phyloP scores from a whole-genome alignment of 495 filamentous ascomycete species.

The Chaetomium cochliodes region DNA sequence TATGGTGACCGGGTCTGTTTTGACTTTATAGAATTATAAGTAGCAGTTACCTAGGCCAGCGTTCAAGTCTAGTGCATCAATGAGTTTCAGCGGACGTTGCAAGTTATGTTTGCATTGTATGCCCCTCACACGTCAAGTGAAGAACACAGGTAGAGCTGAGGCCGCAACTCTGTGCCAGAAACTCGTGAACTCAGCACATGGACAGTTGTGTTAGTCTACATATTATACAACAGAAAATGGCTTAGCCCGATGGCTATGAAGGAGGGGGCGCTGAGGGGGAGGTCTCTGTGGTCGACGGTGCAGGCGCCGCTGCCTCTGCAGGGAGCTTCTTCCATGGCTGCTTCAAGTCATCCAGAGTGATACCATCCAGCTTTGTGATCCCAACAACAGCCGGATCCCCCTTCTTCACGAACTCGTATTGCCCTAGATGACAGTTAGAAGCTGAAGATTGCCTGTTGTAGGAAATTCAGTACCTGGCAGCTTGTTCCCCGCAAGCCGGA shows the following conservation, averaged over 20 bases:
- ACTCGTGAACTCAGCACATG: neutral
- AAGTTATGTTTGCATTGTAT: too few relatives aligned
- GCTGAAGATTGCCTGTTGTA: neutral
- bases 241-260: slow-evolving; percentile 19
- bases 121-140: too few relatives aligned
- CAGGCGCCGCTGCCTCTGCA: slow-evolving; percentile 27
- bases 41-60: too few relatives aligned
- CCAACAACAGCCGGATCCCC: slow-evolving; percentile 90
- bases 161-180: too few relatives aligned
- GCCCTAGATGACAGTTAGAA: slow-evolving; percentile 54
- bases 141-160: too few relatives aligned
- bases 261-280: slow-evolving; percentile 28
- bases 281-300: slow-evolving; percentile 10
- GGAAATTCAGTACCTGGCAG: slow-evolving; percentile 68
- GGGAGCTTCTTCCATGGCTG: slow-evolving; percentile 68
- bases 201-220: slow-evolving; percentile 23
- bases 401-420: slow-evolving; percentile 91
- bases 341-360: slow-evolving; percentile 77
- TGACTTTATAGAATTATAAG: too few relatives aligned
- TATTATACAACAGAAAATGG: slow-evolving; percentile 21
- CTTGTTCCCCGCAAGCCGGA: slow-evolving; percentile 91
- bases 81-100: too few relatives aligned
- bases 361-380: slow-evolving; percentile 83
- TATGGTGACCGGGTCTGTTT: too few relatives aligned
- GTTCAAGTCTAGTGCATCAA: too few relatives aligned